Base-by-base conservation (phyloP, 768 basidiomycete species). In the Suillus subaureus region DNA sequence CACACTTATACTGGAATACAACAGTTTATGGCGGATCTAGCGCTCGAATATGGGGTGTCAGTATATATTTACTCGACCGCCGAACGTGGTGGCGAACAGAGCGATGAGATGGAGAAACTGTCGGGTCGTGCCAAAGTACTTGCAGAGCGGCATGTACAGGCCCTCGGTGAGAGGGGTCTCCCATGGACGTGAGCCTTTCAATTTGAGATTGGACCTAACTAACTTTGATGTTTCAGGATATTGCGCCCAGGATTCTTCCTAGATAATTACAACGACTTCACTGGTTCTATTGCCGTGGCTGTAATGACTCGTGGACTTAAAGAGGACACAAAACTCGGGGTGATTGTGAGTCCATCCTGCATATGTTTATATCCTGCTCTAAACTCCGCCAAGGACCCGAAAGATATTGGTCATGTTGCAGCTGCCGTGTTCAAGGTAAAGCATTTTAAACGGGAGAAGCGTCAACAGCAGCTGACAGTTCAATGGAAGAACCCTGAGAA, bases 181-280 rank as follows among this genome's bases (percentile, higher is more conserved):
- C 68, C 66, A 15, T 81, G 80, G 81, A 81, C 79, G 80, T 81
- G 58, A 62, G 80, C 73, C 23, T 33, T 31, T 61, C n/a, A 52
- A 11, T 6, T 39, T 26, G 1, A 28, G 43, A 42, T 37, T 2
- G 37, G 40, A 42, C 35, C 28, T n/a, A 52, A 61, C 55, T 6
- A 7, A 33, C 23, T 33, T 33, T 57, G 12, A 9, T 2, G 5
- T 33, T 7, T 45, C 64, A 81, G 80, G 21, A 78, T 82, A 60
- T 60, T 82, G 28, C 80, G 80, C 7, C 81, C 81, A 4, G 77
- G 72, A 11, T 80, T 82, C 63, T 83, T 83, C 68, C 79, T 82
- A 80, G 81, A 82, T 60, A 82, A 82, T 61, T 81, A 78, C 47
- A 76, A 79, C 5, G 40, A 28, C 40, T 72, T 70, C 4, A 74